Base-by-base conservation (phyloP, 192 early-diverging fungal genomes). In the Gryganskiella cystojenkinii region DNA sequence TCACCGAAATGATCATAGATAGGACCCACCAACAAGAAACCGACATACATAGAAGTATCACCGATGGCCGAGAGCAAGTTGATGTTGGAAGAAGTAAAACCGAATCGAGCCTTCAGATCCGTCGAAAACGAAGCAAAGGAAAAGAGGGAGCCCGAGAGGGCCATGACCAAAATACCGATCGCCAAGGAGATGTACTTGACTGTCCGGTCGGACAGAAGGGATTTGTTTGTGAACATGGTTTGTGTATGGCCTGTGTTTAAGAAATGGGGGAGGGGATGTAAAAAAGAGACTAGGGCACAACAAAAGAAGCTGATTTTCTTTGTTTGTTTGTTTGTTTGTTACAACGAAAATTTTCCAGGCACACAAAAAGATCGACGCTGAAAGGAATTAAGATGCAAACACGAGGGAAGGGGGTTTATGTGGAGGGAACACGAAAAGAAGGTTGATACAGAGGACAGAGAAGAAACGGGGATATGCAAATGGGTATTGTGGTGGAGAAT, bases 1-100 rank as follows among this genome's bases (percentile, higher is more conserved):
- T 78, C 74, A 10, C 74, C 74, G 42, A 58, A 78, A 55, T 69
- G 74, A 45, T 78, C 74, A 47, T 69, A 78, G 45, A 78, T 78
- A n/a, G 74, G 74, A 0, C 74, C 74, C 2, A 78, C 74, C 45
- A 78, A 69, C 10, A 78, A 56, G 61, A 78, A 78, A 13, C 74
- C 74, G 28, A 78, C 74, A 30, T 78, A 78, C 74, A 78, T 78
- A 19, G 74, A 67, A 0, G 74, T 78, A 37, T 78, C 74, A 3
- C 74, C 74, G 44, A 78, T 78, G 22, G 74, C 74, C 8, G 74
- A 46, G 31, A 78, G 67, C 9, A 78, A 56, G 33, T 78, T 78
- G 56, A 78, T 68, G 50, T 78, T 69, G 54, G 65, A 68, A 33
- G 74, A 78, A 10, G 44, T 78, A 55, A 78, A 78, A 24, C 66